Evolutionary conservation across 1,139 yeast species (phyloP).

Genomic region (Yamadazyma blattariae): DNA sequence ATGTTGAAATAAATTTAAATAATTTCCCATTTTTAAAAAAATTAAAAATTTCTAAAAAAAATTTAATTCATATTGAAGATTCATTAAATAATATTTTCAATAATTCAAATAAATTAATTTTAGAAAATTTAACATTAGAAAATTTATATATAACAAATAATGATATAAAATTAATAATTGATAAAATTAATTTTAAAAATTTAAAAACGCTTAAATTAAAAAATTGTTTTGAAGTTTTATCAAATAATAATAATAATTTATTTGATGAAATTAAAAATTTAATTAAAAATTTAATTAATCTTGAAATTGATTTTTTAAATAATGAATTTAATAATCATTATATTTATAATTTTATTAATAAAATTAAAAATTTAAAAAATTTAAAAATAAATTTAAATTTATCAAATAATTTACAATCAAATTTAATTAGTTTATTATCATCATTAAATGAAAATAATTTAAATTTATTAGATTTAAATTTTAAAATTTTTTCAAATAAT

Average conservation of each 20-base stretch:
- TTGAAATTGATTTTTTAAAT: conserved; percentile 18
- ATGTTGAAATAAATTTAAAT: conserved; percentile 14
- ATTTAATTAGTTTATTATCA: conserved; percentile 9
- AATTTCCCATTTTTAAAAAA: conserved; percentile 14
- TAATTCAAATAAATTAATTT: conserved; percentile 9
- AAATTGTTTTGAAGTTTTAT: conserved; percentile 19
- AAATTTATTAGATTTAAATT: conserved; percentile 4
- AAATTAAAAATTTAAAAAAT: conserved; percentile 6
- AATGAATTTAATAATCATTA: conserved; percentile 15
- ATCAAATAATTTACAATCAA: conserved; percentile 13
- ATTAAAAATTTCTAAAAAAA: conserved; percentile 18
- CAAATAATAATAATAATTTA: conserved; percentile 1
- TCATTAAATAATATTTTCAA: conserved; percentile 13
- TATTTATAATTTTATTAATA: conserved; percentile 1
- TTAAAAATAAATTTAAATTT: conserved; percentile 17
- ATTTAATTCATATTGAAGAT: conserved; percentile 14
- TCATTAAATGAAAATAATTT: conserved; percentile 3
- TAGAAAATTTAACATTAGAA: conserved; percentile 15
- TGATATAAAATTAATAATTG: conserved; percentile 14
- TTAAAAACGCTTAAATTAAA: conserved; percentile 19
- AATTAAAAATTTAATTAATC: background rate
- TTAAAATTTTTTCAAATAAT: conserved; percentile 5
- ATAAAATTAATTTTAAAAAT: conserved; percentile 11
- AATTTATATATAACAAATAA: conserved; percentile 14
- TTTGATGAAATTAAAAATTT: background rate